Conservation (phyloP, 2,329 filamentous ascomycete genomes). For the Talaromyces sp. region DNA sequence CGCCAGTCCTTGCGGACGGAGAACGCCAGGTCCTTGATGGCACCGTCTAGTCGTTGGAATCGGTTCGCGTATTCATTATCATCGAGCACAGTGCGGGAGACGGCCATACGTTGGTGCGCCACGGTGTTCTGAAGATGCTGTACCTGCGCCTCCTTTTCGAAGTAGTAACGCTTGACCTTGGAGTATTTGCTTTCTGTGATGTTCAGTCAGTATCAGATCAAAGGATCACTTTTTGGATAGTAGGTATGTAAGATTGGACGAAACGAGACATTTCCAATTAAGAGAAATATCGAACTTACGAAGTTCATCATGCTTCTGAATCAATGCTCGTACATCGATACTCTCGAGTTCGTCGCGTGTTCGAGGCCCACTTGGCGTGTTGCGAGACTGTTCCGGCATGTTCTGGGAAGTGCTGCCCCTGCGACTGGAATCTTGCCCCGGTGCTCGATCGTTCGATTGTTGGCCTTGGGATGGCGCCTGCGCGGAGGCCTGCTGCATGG, state of each 20-base stretch:
- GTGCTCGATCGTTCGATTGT: conserved; percentile 14
- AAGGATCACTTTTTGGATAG: too few relatives aligned
- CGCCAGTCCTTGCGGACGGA: conserved; percentile 96
- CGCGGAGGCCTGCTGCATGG: conserved; percentile 26
- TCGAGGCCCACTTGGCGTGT: conserved; percentile 46
- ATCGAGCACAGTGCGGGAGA: conserved; percentile 90
- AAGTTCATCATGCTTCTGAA: conserved; percentile 49
- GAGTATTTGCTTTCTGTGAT: conserved; percentile 82
- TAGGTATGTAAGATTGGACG: too few relatives aligned
- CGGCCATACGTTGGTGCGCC: conserved; percentile 90
- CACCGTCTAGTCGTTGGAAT: conserved; percentile 88
- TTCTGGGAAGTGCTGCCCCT: conserved; percentile 25
- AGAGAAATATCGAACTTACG: conserved; percentile 46
- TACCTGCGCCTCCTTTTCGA: conserved; percentile 86
- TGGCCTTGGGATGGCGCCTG: conserved; percentile 9
- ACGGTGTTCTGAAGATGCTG: conserved; percentile 97
- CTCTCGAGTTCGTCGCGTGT: conserved; percentile 44
- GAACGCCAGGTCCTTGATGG: conserved; percentile 92
- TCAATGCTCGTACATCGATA: conserved; percentile 49
- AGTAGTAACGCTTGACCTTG: conserved; percentile 96
- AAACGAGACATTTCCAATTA: too few relatives aligned
- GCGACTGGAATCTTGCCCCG: conserved; percentile 6
- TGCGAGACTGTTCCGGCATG: conserved; percentile 40
- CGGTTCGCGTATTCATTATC: conserved; percentile 90
- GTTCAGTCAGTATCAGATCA: conserved; percentile 4